Base-by-base conservation (phyloP, 768 basidiomycete genomes). In the Kockovaella imperatae region DNA sequence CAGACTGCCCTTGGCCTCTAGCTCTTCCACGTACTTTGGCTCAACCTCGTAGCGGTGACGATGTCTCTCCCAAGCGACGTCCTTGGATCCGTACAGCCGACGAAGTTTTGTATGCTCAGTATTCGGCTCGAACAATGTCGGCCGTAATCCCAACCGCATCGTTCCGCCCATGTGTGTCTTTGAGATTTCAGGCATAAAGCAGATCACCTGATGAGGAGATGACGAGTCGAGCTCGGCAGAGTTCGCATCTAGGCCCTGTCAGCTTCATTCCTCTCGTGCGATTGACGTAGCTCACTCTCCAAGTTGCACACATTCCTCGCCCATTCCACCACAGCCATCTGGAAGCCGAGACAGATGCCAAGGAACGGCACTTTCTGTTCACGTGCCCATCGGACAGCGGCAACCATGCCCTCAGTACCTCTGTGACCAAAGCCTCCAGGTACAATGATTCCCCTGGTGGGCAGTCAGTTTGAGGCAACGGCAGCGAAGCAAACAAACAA, bases 101-200 rank as follows among this genome's bases (percentile, higher is more conserved):
- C 89, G 77, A 20, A 78, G 74, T 52, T 79, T 80, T 39, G 82
- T 83, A 15, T 69, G 62, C 62, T 83, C 83, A 1, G 81, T 82
- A 11, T 74, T 77, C 7, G 76, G 69, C 48, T 83, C 80, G 69
- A 97, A 96, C 39, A 96, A 79, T 2, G 93, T 99, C 3, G 93
- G 89, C n/a, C 93, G 82, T 34, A 97, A 77, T 20, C 95, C 95
- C n/a, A 96, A 79, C 11, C 95, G 83, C 95, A 99, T 99, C n/a
- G 93, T 99, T 18, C 95, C 95, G 43, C 95, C 95, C 81, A 97
- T 88, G 56, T 97, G 90, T 11, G 91, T 96, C 68, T 84, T 85
- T 10, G 89, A 95, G 59, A 99, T 87, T 70, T 99, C 95, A 15
- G 95, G 95, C 95, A 99, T 99, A 79, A 91, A 97, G 59, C 97